These are phyloP conservation scores for Neurospora sp. DNA, from an alignment of 2,329 filamentous ascomycete species.

Conservation along the genomic window DNA sequence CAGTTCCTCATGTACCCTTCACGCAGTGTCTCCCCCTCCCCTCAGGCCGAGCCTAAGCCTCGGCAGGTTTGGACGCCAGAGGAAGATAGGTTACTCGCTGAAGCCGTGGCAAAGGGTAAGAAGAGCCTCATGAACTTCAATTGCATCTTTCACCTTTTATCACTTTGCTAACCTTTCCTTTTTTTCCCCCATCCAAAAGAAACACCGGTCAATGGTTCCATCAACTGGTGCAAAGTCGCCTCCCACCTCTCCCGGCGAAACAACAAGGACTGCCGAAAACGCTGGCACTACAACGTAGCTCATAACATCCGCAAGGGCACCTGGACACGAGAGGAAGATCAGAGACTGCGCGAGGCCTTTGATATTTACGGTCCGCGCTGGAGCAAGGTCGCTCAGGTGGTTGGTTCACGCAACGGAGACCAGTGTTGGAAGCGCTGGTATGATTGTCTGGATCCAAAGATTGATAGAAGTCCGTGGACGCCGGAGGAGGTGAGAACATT, in stretches of 20 bases:
- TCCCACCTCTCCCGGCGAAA: conserved; percentile 16
- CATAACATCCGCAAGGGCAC: conserved; percentile 18
- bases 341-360: conserved; percentile 14
- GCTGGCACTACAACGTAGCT: conserved; percentile 19
- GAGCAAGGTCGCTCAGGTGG: conserved; percentile 17
- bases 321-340: conserved; percentile 18
- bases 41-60: conserved; percentile 4
- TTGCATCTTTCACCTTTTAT: not conserved
- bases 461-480: conserved; percentile 20
- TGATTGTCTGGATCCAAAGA: conserved; percentile 17
- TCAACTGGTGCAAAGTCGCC: conserved; percentile 18
- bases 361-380: conserved; percentile 17
- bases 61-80: conserved; percentile 17
- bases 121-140: not conserved
- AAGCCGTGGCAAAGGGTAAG: conserved; percentile 13
- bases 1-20: not conserved
- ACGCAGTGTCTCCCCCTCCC: not conserved
- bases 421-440: conserved; percentile 21
- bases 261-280: conserved; percentile 20
- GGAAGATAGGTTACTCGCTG: conserved; percentile 13
- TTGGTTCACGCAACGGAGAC: conserved; percentile 18
- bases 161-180: not conserved
- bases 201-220: conserved; percentile 10
- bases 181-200: conserved; percentile 4
- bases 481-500: conserved; percentile 13